Evolutionary conservation across 73 alveolate species (phyloP).

Genomic region (Paramecium sexaurelia): DNA sequence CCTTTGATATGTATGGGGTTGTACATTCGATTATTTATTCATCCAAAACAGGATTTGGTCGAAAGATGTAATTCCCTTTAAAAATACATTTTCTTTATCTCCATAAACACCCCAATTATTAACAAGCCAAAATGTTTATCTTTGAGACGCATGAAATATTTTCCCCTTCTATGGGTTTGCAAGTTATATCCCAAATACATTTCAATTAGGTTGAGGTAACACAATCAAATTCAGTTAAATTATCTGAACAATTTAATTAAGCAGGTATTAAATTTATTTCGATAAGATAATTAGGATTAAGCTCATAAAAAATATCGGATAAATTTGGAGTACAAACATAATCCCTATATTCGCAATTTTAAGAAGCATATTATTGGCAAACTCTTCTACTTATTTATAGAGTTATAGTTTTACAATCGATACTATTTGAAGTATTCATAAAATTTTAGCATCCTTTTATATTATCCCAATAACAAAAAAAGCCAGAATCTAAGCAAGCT

Average conservation of each 20-base stretch:
- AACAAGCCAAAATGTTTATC: background rate
- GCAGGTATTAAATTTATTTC: background rate
- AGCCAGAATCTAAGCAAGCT: constrained; percentile 25
- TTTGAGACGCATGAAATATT: background rate
- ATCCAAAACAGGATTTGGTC: background rate
- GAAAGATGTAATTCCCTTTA: background rate
- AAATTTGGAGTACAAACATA: background rate
- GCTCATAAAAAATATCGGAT: background rate
- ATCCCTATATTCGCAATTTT: background rate
- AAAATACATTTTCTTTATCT: background rate
- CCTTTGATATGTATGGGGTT: background rate
- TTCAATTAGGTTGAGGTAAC: background rate
- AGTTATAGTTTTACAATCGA: background rate
- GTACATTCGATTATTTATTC: background rate
- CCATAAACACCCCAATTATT: background rate
- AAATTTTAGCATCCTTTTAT: background rate
- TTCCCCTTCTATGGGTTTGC: background rate
- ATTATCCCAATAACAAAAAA: constrained; percentile 33
- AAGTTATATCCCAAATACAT: background rate
- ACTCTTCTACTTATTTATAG: background rate
- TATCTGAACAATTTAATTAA: background rate
- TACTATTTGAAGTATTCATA: background rate
- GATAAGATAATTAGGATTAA: background rate
- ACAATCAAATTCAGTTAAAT: background rate
- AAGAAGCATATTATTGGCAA: background rate